Percentiles rank a stretch among this genome's conserved stretches.
phyloP scores from a whole-genome alignment of 768 basidiomycete species.

The Clitopilus passeckerianus region DNA sequence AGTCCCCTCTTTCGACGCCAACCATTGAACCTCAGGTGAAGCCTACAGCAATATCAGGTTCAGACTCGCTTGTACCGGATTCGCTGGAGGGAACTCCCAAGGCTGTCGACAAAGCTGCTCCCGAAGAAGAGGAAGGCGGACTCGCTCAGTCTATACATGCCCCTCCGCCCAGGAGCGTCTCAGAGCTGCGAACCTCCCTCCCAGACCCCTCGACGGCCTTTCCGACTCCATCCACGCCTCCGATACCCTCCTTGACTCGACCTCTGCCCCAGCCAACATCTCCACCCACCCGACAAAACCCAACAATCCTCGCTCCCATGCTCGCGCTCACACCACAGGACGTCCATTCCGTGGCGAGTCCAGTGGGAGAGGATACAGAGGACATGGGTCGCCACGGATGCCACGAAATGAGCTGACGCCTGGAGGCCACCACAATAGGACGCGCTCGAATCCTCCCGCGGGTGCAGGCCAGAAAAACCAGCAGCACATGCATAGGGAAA shows the following conservation, averaged over 20 bases:
- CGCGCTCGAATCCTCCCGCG: slow-evolving; percentile 61
- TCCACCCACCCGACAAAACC: slow-evolving; percentile 21
- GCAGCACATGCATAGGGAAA: slow-evolving; percentile 37
- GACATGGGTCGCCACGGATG: slow-evolving; percentile 14
- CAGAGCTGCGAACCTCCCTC: slow-evolving; percentile 6
- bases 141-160: slow-evolving; percentile 14
- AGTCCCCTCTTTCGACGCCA: neutral
- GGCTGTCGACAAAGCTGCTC: neutral
- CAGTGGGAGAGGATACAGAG: neutral
- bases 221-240: slow-evolving; percentile 57
- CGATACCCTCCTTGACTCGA: slow-evolving; percentile 29
- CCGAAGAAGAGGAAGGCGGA: slow-evolving; percentile 12
- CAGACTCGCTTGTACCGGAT: neutral
- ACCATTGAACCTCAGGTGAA: neutral
- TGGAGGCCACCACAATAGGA: slow-evolving; percentile 45
- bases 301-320: slow-evolving; percentile 32
- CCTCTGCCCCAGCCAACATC: slow-evolving; percentile 34
- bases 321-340: slow-evolving; percentile 55
- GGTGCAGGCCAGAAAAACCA: slow-evolving; percentile 24
- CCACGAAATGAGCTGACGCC: slow-evolving; percentile 31
- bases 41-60: neutral
- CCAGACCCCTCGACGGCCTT: slow-evolving; percentile 25
- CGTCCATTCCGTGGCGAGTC: slow-evolving; percentile 27
- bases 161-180: slow-evolving; percentile 6
- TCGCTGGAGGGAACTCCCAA: neutral